These are phyloP conservation scores for Colletotrichum caudatum DNA, from an alignment of 2,329 filamentous ascomycete genomes.

Conservation along the genomic window DNA sequence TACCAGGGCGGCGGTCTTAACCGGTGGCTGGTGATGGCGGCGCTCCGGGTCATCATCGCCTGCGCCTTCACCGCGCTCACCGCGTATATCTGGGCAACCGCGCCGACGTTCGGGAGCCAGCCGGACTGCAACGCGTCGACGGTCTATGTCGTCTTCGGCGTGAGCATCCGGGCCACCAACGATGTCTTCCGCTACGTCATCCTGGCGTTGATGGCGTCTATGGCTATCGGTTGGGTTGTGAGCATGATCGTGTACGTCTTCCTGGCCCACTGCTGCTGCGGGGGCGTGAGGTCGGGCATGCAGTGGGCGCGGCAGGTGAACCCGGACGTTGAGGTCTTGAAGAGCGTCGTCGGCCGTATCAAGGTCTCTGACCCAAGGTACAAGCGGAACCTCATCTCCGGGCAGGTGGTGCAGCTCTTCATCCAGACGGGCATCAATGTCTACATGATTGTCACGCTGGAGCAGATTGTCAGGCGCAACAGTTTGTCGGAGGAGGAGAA, in stretches of 20 bases:
- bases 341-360: background rate
- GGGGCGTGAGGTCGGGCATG: background rate
- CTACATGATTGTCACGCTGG: background rate
- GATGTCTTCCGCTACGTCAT: conserved; percentile 5
- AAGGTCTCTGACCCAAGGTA: conserved; percentile 1
- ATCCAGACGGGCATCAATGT: background rate
- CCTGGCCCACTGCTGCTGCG: background rate
- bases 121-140: background rate
- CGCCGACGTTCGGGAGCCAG: conserved; percentile 2
- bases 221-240: background rate
- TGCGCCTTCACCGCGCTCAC: conserved; percentile 9
- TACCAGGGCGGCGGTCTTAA: conserved; percentile 4
- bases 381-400: background rate
- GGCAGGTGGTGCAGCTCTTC: background rate
- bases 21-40: conserved; percentile 7
- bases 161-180: conserved; percentile 4
- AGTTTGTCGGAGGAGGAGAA: background rate
- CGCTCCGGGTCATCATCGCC: conserved; percentile 6
- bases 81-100: conserved; percentile 7
- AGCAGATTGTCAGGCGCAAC: background rate
- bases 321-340: background rate
- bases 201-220: background rate
- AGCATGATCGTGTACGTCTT: background rate
- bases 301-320: background rate
- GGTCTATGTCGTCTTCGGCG: conserved; percentile 6